Base-by-base conservation (phyloP, 768 basidiomycete genomes). In the Tulasnella calospora region DNA sequence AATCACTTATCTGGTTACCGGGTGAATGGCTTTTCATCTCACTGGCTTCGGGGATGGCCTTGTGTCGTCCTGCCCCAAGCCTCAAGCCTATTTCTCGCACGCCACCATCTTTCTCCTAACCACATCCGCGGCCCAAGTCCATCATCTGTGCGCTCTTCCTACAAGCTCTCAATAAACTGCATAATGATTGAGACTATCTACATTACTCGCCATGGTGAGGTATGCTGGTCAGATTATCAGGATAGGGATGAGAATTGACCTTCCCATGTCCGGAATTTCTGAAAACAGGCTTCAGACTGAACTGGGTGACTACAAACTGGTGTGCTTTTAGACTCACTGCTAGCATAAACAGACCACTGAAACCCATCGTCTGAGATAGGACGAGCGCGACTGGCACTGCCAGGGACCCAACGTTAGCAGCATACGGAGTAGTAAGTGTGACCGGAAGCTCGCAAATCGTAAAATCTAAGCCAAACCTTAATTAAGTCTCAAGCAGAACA, bases 331-430 rank as follows among this genome's bases (percentile, higher is more conserved):
- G 77, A 76, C 33, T 47, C 40, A 71, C n/a, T 38, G 38, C 17
- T 17, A 23, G 27, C 6, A 44, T 15, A 41, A 19, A 44, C 77
- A 70, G 19, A 80, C 81, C 79, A 71, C 79, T 57, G 80, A 80
- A n/a, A 27, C 35, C 30, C 23, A 30, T 33, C 13, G 15, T 27
- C 23, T 61, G 17, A 15, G 17, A 36, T 41, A 93, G 92, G 91
- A 87, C 87, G 79, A 89, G 87, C 81, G 86, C 84, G 41, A 90
- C 91, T 30, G 93, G 93, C 44, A 87, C 92, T 41, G 86, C 92
- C 15, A 87, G 90, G 81, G 93, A 95, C 82, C 91, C 92, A 4
- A 90, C 92, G 27, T 85, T 94, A 46, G 90, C 94, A 38, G 90
- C 89, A 8, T 88, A 88, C 80, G 93, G 93, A 82, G 90, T 90